A percentile compares a stretch with the other conserved stretches of the same genome.
Conservation (phyloP, 2,329 filamentous ascomycete genomes). For the Talaromyces sp. region DNA sequence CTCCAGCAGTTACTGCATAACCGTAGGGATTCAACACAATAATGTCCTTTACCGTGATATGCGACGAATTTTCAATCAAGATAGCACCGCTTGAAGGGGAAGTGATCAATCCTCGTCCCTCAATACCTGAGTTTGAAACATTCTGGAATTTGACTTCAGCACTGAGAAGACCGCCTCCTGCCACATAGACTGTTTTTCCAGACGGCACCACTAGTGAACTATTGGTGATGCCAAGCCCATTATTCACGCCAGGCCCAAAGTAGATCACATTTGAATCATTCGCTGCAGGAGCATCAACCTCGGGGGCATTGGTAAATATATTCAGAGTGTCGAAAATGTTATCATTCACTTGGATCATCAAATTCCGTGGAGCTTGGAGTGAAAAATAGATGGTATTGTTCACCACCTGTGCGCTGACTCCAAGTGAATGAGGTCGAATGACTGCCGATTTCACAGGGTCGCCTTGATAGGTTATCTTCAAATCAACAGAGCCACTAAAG, state of each 20-base stretch:
- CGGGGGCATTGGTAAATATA: neutral
- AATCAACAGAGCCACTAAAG: neutral
- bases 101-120: neutral
- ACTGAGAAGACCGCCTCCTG: slow-evolving; percentile 2
- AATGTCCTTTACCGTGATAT: neutral
- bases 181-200: neutral
- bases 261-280: neutral
- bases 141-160: neutral
- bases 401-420: neutral
- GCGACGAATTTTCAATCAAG: neutral
- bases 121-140: neutral
- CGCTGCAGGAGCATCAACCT: neutral
- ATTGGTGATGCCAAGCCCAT: neutral
- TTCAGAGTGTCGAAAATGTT: neutral
- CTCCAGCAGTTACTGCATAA: neutral
- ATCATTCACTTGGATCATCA: neutral
- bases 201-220: neutral
- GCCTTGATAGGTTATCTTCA: neutral
- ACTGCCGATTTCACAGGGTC: neutral
- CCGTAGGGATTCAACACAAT: neutral
- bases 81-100: neutral
- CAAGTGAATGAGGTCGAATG: neutral
- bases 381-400: neutral
- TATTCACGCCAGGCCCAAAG: neutral
- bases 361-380: neutral